These are phyloP conservation scores for Angomonas ambiguus DNA, from an alignment of 208 protist species.

Conservation along the genomic window DNA sequence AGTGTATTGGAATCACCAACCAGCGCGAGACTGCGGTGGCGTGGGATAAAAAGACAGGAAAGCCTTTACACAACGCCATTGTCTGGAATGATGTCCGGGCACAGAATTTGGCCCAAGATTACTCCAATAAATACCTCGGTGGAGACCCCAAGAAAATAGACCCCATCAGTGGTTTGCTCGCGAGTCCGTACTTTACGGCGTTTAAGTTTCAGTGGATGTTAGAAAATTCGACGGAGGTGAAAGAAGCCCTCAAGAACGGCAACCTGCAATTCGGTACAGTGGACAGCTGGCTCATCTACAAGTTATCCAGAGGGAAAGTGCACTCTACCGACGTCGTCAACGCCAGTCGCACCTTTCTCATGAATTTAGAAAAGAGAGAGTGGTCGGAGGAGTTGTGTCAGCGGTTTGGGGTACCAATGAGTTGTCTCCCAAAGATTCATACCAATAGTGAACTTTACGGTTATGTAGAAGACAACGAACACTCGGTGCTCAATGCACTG, in stretches of 20 bases:
- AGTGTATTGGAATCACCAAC: constrained; percentile 96
- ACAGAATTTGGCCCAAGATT: constrained; percentile 34
- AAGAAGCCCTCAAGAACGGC: constrained; percentile 56
- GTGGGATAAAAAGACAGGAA: constrained; percentile 95
- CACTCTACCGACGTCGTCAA: constrained; percentile 97
- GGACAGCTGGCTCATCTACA: constrained; percentile 98
- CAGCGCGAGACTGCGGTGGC: constrained; percentile 98
- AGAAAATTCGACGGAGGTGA: constrained; percentile 90
- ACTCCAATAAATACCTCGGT: constrained; percentile 33
- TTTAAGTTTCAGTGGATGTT: constrained; percentile 97
- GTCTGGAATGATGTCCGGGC: constrained; percentile 91
- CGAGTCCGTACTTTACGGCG: constrained; percentile 96
- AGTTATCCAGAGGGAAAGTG: constrained; percentile 74
- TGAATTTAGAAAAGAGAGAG: constrained; percentile 92
- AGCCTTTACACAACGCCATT: constrained; percentile 95
- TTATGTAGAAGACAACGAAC: constrained; percentile 32
- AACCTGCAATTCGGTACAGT: constrained; percentile 94
- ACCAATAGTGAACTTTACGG: constrained; percentile 72
- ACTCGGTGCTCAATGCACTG: constrained; percentile 27
- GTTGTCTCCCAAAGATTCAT: constrained; percentile 90
- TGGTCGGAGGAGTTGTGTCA: constrained; percentile 92
- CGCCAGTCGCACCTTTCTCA: constrained; percentile 96
- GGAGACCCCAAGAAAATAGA: constrained; percentile 42
- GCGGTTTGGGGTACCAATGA: constrained; percentile 77
- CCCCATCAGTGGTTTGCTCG: constrained; percentile 86